These are phyloP conservation scores for Crithidia bombi DNA, from an alignment of 208 protist species.

Conservation along the genomic window DNA sequence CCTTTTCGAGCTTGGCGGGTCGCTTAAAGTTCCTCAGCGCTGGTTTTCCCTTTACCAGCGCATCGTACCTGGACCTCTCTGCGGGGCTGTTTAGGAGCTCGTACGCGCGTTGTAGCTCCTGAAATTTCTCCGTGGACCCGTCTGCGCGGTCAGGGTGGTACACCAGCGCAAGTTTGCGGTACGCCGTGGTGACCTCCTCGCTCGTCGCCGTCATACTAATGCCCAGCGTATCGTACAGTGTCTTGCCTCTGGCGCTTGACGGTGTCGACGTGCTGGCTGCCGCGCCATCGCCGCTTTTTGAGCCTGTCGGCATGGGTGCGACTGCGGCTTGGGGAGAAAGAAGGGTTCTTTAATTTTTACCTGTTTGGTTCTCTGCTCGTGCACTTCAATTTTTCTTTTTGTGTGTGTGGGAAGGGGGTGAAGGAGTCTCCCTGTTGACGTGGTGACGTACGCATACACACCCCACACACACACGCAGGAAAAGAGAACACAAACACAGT, in stretches of 20 bases:
- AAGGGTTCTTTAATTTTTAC: too few relatives aligned
- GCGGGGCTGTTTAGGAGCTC: constrained; percentile 94
- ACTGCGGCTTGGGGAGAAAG: too few relatives aligned
- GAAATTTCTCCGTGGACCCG: constrained; percentile 77
- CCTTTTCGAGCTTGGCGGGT: constrained; percentile 44
- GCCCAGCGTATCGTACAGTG: constrained; percentile 79
- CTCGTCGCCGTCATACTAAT: constrained; percentile 63
- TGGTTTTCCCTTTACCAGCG: constrained; percentile 29
- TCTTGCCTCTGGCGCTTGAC: constrained; percentile 9
- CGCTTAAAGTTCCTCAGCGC: constrained; percentile 58
- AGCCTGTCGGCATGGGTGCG: constrained; percentile 17
- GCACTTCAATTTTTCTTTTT: too few relatives aligned
- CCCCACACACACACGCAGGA: neutral
- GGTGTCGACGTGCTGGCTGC: neutral
- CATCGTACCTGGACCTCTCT: constrained; percentile 95
- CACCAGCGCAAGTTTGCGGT: constrained; percentile 73
- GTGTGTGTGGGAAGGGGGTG: too few relatives aligned
- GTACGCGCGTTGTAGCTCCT: constrained; percentile 94
- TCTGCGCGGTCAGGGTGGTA: constrained; percentile 86
- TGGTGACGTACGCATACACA: too few relatives aligned
- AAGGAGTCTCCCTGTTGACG: too few relatives aligned
- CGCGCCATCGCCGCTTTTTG: neutral
- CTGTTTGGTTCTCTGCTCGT: too few relatives aligned
- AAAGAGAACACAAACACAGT: neutral
- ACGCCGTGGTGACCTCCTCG: constrained; percentile 87